Evolutionary conservation across 23 red algal species (phyloP).

Genomic region (Gracilaria gracilis): DNA sequence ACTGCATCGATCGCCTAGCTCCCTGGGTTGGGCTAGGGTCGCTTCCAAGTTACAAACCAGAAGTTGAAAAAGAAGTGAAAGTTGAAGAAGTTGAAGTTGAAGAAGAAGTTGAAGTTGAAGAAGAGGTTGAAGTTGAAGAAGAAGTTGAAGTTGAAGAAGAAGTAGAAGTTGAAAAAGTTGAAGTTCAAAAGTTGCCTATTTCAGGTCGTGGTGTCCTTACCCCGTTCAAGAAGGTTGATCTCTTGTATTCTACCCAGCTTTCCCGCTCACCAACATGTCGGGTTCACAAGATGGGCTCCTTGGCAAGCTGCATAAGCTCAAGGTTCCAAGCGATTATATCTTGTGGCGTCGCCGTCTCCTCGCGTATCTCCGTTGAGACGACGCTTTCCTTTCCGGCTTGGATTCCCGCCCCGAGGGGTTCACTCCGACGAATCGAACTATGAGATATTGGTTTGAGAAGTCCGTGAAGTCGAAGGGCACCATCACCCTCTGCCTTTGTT

Average conservation of each 20-base stretch:
- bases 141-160: neutral
- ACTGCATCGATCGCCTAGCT: too few species aligned
- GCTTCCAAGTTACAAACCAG: neutral
- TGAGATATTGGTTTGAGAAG: too few species aligned
- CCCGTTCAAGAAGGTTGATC: neutral
- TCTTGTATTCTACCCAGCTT: neutral
- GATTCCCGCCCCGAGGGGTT: neutral
- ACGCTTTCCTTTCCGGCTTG: conserved; percentile 11
- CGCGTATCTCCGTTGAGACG: conserved; percentile 38
- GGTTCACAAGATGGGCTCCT: neutral
- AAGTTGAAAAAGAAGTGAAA: too few species aligned
- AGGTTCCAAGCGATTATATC: conserved; percentile 2
- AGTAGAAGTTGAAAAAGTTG: neutral
- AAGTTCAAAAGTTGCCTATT: neutral
- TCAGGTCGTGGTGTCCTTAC: neutral
- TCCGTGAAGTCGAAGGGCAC: conserved; percentile 13
- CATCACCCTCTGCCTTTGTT: conserved; percentile 27
- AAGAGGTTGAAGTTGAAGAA: too few species aligned
- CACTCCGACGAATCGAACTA: neutral
- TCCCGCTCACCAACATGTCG: neutral
- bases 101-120: neutral
- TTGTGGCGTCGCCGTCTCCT: neutral
- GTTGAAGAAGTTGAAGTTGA: too few species aligned
- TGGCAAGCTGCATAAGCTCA: conserved; percentile 33
- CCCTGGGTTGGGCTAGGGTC: conserved; percentile 13